Evolutionary conservation across 1,139 yeast genomes (phyloP), one percentile per base, ranked within the genome.

Genomic region (Hanseniaspora uvarum): DNA sequence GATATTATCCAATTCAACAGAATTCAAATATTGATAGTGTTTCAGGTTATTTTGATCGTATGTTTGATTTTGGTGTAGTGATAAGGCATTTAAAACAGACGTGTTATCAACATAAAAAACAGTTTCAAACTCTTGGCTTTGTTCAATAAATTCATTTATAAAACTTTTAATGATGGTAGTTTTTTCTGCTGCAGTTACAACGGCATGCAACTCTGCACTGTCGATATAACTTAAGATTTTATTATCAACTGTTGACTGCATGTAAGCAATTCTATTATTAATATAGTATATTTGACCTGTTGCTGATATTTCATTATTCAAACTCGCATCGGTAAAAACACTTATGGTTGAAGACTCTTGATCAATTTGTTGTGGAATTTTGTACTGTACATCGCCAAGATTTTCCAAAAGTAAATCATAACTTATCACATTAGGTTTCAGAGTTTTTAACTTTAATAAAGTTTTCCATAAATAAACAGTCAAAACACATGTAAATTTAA

Each of bases 281-380:
- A 44, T 24, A 31, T 28, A 44, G 14, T 16, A 30, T 6, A 44
- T 16, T 30, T 44, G 38, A 4, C 38, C 46, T 5, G 37, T 30
- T 5, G 36, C 46, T 7, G 37, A 21, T 5, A 30, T 11, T 31
- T 44, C 37, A 21, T 30, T 28, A 7, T 28, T 44, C 12, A 44
- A 44, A 21, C 46, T 44, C 5, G 46, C 46, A 44, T 44, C 46
- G 4, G 46, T 44, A 16, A 44, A 44, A 4, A 41, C 36, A 28
- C 8, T 41, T 8, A 28, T 24, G 5, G n/a, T 26, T 1, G 11
- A n/a, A 18, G 6, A n/a, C 16, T 11, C 11, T 10, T 16, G 1
- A 16, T 16, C 2, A 28, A 6, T 10, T 28, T 10, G 24, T 10
- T 26, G n/a, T 8, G 46, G 46, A 28, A 41, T 8, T n/a, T 16